Conservation (phyloP, 345 rosid species). For the Gynandropsis gynandra region DNA sequence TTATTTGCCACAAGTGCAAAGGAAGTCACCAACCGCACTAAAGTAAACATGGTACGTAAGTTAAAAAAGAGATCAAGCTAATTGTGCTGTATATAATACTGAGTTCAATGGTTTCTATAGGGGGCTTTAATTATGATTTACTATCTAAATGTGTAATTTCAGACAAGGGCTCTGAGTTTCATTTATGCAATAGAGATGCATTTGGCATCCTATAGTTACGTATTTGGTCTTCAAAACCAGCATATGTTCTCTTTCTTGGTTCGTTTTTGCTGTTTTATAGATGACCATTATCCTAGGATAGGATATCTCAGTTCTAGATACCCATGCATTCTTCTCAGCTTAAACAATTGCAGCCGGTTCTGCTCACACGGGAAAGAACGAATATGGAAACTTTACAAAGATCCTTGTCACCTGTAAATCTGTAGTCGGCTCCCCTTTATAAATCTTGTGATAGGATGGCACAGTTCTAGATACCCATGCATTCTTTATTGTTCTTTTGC, state of each 20-base stretch:
- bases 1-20: conserved; percentile 87
- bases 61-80: not conserved
- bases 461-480: too few species aligned
- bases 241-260: not conserved
- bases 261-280: not conserved
- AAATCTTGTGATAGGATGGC: not conserved
- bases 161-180: not conserved
- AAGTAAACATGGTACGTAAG: conserved; percentile 75
- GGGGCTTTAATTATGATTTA: not conserved
- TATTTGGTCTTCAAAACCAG: conserved; percentile 5
- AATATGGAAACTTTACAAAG: not conserved
- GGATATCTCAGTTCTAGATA: not conserved
- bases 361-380: conserved; percentile 7
- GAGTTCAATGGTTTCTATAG: conserved; percentile 5
- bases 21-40: conserved; percentile 88
- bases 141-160: not conserved
- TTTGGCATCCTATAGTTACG: not conserved
- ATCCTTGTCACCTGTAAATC: conserved; percentile 1
- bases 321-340: conserved; percentile 2
- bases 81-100: too few species aligned
- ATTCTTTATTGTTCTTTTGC: not conserved
- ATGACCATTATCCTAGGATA: not conserved
- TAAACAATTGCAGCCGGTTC: not conserved
- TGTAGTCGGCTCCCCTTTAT: not conserved
- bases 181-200: too few species aligned